phyloP scores from a whole-genome alignment of 192 early-diverging fungal genomes.

The Entomortierella parvispora region DNA sequence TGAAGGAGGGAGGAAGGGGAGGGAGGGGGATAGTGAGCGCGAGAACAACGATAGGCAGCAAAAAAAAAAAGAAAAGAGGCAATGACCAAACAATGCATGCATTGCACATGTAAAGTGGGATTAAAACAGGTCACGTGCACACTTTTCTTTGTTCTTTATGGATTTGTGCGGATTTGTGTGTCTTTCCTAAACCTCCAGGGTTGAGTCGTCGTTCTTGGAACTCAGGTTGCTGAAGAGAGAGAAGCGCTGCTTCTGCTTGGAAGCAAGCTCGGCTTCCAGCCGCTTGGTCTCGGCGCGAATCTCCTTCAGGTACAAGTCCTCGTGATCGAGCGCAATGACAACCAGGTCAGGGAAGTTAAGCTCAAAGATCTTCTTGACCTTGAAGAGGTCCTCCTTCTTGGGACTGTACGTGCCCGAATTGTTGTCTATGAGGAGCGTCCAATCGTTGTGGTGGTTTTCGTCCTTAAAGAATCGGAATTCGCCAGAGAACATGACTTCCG shows the following conservation, averaged over 20 bases:
- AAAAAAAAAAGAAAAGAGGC: not conserved
- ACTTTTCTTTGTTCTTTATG: too few species aligned
- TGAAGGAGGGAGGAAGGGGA: too few species aligned
- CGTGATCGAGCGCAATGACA: slow-evolving; percentile 30
- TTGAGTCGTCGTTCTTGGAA: not conserved
- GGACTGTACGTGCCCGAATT: slow-evolving; percentile 47
- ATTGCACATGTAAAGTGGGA: too few species aligned
- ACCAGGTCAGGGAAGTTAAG: slow-evolving; percentile 35
- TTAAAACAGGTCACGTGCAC: too few species aligned
- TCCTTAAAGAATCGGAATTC: slow-evolving; percentile 44
- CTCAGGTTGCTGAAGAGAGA: slow-evolving; percentile 23
- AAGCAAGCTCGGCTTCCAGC: slow-evolving; percentile 14
- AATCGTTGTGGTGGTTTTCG: slow-evolving; percentile 19
- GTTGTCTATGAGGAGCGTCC: slow-evolving; percentile 48
- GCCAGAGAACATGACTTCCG: slow-evolving; percentile 38
- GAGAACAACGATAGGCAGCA: too few species aligned
- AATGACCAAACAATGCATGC: not conserved
- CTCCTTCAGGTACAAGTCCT: slow-evolving; percentile 31
- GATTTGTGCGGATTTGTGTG: not conserved
- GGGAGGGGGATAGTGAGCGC: too few species aligned
- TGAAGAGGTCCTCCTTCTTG: slow-evolving; percentile 29
- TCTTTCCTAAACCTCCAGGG: not conserved
- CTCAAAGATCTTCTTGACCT: slow-evolving; percentile 29
- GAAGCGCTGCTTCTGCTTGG: slow-evolving; percentile 27
- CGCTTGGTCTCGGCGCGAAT: slow-evolving; percentile 39